Evolutionary conservation across 352 stramenopile genomes (phyloP).

Genomic region (Hyaloperonospora arabidopsidis): DNA sequence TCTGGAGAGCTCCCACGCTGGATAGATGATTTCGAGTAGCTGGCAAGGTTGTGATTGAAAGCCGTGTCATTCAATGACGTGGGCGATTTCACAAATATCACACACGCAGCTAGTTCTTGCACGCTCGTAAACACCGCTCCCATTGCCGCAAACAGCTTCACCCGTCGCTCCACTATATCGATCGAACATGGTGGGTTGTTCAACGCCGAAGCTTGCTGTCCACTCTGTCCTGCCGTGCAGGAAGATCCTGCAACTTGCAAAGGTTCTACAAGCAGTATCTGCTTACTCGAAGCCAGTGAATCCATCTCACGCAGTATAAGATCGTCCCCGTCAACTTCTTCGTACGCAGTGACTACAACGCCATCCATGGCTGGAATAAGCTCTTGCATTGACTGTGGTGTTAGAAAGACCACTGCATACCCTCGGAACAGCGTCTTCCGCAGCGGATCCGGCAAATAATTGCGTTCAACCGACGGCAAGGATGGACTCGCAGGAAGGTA

Average conservation of each 20-base stretch:
- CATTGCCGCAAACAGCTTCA: constrained; percentile 55
- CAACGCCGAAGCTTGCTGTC: constrained; percentile 21
- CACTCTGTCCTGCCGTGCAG: constrained; percentile 43
- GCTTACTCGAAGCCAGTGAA: constrained; percentile 34
- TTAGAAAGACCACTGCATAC: constrained; percentile 69
- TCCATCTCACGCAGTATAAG: constrained; percentile 49
- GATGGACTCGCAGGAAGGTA: constrained; percentile 58
- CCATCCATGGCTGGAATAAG: constrained; percentile 71
- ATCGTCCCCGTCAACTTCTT: constrained; percentile 45
- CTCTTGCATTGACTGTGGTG: constrained; percentile 66
- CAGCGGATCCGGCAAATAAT: constrained; percentile 68
- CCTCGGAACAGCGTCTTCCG: constrained; percentile 69
- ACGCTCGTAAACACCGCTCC: constrained; percentile 63
- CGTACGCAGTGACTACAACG: constrained; percentile 54
- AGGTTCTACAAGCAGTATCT: constrained; percentile 61
- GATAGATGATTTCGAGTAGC: constrained; percentile 38
- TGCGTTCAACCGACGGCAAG: constrained; percentile 46
- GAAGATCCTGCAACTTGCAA: constrained; percentile 44
- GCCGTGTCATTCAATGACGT: constrained; percentile 38
- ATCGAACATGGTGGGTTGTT: constrained; percentile 9
- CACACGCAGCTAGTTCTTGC: constrained; percentile 71
- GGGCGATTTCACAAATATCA: constrained; percentile 77
- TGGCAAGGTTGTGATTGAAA: constrained; percentile 62
- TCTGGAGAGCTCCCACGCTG: constrained; percentile 60
- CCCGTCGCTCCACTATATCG: constrained; percentile 45